Evolutionary conservation across 257 asterid species (phyloP), one percentile per base, ranked within the genome.

Genomic region (Paulownia fortunei): DNA sequence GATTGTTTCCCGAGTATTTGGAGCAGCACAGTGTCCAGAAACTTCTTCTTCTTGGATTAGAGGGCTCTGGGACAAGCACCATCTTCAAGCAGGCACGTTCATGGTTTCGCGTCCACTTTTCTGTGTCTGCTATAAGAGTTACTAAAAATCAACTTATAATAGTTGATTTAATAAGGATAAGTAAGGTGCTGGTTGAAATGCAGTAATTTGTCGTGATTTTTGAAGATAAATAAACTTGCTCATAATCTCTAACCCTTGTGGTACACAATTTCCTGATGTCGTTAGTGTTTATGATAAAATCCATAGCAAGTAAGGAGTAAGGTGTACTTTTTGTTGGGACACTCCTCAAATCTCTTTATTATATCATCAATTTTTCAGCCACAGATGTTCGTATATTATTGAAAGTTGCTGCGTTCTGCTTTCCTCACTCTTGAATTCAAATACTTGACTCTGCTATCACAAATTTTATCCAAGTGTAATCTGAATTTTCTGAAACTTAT

Each of bases 21-120:
- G 92, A 88, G 81, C 84, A 80, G 69, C 78, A 82, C 30, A 79
- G 84, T 55, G 79, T 76, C 74, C 90, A 80, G 70, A 90, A 86
- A 80, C 88, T 92, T 76, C 87, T 92, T 76, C 91, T 90, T 78
- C 84, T 89, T 61, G 97, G 97, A 76, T 64, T 85, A 82, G 89
- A 85, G 65, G 92, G 88, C 46, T 92, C 94, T 56, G 97, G 92
- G 61, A 61, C 89, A 72, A 89, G 92, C 83, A 85, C 97, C 79
- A 85, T 90, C 74, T 92, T 88, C 80, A 90, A 92, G 89, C 97
- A 90, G 92, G 97, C 90, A 54, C 4, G 64, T 27, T 61, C 27
- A 13, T 23, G 27, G 47, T 24, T 51, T 72, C 24, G 42, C 47
- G 36, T 60, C 63, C 21, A n/a, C n/a, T 32, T 49, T 60, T 46